Evolutionary conservation across 495 filamentous ascomycete genomes (phyloP), one percentile per base, ranked within the genome.

Genomic region (Aspergillus olivimuriae): DNA sequence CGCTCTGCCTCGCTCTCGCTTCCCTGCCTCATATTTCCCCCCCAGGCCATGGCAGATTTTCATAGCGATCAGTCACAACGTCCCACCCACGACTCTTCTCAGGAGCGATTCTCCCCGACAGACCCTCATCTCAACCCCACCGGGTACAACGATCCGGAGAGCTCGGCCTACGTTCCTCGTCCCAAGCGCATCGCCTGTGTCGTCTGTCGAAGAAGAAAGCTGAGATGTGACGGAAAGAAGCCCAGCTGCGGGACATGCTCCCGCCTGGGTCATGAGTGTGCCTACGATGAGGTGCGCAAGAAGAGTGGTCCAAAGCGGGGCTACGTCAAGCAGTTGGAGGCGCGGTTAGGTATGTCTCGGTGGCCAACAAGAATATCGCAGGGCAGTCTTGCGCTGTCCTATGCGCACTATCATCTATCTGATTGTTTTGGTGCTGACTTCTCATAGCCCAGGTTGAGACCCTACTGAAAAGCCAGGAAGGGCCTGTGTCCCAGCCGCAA

Each of bases 271-370:
- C 92, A 99, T 67, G 81, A 82, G 43, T 99, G 92, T 70, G 80
- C 86, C 10, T 99, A 96, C 57, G 92, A 97, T 66, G 92, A 99
- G 67, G 83, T 90, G 39, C 80, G 92, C 59, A 87, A 89, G 68
- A 99, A 99, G 75, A 97, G 92, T 63, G 92, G 92, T 7, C 92
- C 92, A 3, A 99, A 97, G 70, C 77, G 94, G 59, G 92, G 92
- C 47, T 97, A 99, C 65, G 94, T 99, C 45, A 99, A 97, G 73
- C 88, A 90, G 41, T 61, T 99, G 58, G 94, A 97, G 68, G 91
- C 94, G 46, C 79, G 94, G 55, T 66, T 99, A 56, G 89, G 91
- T 96, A 74, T 60, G 68, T 54, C 39, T 32, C 19, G 16, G 23
- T 16, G 18, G 5, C 28, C 16, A 21, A 6, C 18, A 28, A 4